Percentiles rank a stretch among this genome's conserved stretches.
Conservation (phyloP, 441 rosid species). For the Hura crepitans region DNA sequence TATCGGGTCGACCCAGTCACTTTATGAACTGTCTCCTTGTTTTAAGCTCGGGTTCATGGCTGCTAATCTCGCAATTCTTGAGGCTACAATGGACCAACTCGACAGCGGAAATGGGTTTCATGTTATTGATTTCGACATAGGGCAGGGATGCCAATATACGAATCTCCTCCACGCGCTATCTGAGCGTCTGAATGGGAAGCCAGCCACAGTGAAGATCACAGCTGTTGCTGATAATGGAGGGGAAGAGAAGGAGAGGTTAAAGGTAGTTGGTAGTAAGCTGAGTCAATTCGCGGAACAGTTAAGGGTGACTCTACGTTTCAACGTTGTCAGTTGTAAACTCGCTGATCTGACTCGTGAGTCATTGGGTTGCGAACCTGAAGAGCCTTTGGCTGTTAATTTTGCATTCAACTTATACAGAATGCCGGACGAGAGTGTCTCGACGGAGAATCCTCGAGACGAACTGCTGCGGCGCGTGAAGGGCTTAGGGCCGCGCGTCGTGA, state of each 20-base stretch:
- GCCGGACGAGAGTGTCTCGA: constrained; percentile 83
- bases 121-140: constrained; percentile 76
- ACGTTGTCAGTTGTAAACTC: constrained; percentile 41
- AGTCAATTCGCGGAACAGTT: constrained; percentile 32
- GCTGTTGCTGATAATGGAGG: constrained; percentile 42
- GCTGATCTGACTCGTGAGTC: constrained; percentile 60
- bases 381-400: constrained; percentile 64
- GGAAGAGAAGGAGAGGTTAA: constrained; percentile 46
- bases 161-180: constrained; percentile 63
- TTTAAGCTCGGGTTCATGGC: constrained; percentile 80
- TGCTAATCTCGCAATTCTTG: constrained; percentile 73
- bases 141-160: constrained; percentile 63
- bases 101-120: constrained; percentile 39
- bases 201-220: constrained; percentile 52
- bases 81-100: constrained; percentile 44
- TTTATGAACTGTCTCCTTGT: constrained; percentile 72
- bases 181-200: constrained; percentile 33
- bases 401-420: constrained; percentile 65
- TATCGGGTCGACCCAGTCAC: constrained; percentile 43
- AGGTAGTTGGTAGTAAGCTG: constrained; percentile 42
- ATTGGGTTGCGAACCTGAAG: constrained; percentile 65
- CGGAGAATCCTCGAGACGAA: constrained; percentile 83
- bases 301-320: constrained; percentile 46
- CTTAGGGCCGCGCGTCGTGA: constrained; percentile 66
- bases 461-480: constrained; percentile 80